Evolutionary conservation across 352 stramenopile species (phyloP).

Genomic region (Pythium scleroteichum): DNA sequence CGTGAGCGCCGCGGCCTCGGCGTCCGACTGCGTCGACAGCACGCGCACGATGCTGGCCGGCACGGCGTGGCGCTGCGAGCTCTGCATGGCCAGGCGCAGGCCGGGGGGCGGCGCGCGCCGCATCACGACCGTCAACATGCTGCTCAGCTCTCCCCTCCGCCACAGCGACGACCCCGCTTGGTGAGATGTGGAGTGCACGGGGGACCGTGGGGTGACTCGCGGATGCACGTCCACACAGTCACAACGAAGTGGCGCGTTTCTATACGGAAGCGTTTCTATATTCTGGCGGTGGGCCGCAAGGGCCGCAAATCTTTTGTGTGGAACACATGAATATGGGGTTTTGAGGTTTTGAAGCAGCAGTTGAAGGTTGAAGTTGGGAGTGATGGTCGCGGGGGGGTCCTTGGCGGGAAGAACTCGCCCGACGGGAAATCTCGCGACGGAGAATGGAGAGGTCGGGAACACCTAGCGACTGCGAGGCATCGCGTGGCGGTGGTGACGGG

Average conservation of each 20-base stretch:
- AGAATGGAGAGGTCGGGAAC: neutral
- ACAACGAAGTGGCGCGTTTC: constrained; percentile 24
- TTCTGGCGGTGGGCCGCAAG: constrained; percentile 29
- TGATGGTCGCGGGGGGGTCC: too few relatives aligned
- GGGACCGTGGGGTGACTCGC: too few relatives aligned
- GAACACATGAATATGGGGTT: constrained; percentile 21
- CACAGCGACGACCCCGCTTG: constrained; percentile 24
- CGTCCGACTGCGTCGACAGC: constrained; percentile 59
- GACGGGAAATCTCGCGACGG: neutral
- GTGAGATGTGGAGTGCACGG: constrained; percentile 25
- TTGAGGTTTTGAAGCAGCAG: constrained; percentile 12
- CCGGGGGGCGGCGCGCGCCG: neutral
- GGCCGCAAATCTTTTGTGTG: constrained; percentile 27
- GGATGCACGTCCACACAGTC: constrained; percentile 1
- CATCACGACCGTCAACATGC: constrained; percentile 29
- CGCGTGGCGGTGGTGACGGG: too few relatives aligned
- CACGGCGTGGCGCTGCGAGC: constrained; percentile 10
- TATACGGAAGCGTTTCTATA: constrained; percentile 27
- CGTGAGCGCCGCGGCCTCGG: constrained; percentile 36
- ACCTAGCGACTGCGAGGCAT: too few relatives aligned
- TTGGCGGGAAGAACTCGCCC: too few relatives aligned
- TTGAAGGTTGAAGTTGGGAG: constrained; percentile 25
- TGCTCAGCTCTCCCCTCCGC: constrained; percentile 5
- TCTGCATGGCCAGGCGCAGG: constrained; percentile 8
- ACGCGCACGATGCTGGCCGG: constrained; percentile 42